Evolutionary conservation across 2,329 filamentous ascomycete genomes (phyloP), one percentile per base, ranked within the genome.

Genomic region (Beauveria sp.): DNA sequence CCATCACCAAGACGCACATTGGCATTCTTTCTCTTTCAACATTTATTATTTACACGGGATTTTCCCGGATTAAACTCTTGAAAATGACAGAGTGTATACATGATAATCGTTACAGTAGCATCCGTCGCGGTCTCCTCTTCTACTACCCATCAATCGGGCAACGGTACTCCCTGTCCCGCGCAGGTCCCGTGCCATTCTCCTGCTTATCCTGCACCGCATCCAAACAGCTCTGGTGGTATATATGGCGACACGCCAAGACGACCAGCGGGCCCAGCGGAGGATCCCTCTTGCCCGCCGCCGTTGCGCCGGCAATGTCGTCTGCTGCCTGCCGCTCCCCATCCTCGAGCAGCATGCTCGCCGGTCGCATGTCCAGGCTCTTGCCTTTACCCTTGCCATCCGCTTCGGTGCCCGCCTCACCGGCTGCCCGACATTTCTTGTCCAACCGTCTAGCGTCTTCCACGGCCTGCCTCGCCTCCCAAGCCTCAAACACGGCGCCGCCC

Each of bases 401-500:
- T n/a, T 59, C 55, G 12, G 61, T 8, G 14, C 48, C 43, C 10
- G 40, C 8, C 10, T 52, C 51, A 59, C 74, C 72, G 2, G 69
- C 64, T 2, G 66, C 59, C 28, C 68, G 65, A 0, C 75, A 73
- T 67, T 14, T 79, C 64, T 70, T 73, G 62, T 77, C 76, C 64
- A 72, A 75, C 67, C 78, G 77, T 62, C 73, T 78, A 65, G 69
- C 68, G 16, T 79, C 76, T 58, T 84, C 81, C 1, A 73, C 67
- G 1, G 74, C 75, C 66, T 83, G 80, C 65, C 78, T 83, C 60
- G 82, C 80, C 71, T 94, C 86, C 92, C 91, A 97, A 1, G 87
- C 87, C 55, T 90, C 86, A 79, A 91, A 96, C 1, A 96, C 82
- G 43, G 85, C 82, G 0, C 84, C 82, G 0, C 90, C 88, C 3